Evolutionary conservation across 352 stramenopile species (phyloP).

Genomic region (Pythium dissotocum): DNA sequence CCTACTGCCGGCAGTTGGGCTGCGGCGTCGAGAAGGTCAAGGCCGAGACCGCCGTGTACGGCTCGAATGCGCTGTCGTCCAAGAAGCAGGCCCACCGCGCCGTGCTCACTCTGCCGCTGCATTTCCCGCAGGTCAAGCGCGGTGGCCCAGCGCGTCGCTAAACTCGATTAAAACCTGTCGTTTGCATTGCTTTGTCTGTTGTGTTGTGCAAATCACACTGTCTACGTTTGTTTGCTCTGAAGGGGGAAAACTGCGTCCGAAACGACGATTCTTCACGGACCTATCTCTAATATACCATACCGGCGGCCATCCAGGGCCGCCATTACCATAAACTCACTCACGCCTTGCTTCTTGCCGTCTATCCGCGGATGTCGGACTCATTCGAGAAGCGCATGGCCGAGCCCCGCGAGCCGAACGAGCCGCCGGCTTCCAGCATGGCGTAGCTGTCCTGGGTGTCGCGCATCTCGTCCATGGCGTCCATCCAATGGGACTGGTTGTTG

Average conservation of each 20-base stretch:
- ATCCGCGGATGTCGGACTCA: constrained; percentile 55
- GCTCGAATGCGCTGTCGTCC: constrained; percentile 45
- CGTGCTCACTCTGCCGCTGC: constrained; percentile 75
- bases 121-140: constrained; percentile 73
- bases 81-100: constrained; percentile 73
- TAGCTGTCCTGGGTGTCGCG: constrained; percentile 84
- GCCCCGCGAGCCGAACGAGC: constrained; percentile 62
- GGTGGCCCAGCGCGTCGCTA: constrained; percentile 51
- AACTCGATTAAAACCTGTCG: neutral
- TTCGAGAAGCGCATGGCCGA: constrained; percentile 78
- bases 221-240: neutral
- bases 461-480: constrained; percentile 70
- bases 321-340: constrained; percentile 17
- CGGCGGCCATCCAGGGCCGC: constrained; percentile 19
- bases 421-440: constrained; percentile 71
- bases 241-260: neutral
- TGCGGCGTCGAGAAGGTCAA: constrained; percentile 74
- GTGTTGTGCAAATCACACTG: neutral
- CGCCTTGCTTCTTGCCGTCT: neutral
- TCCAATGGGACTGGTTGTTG: constrained; percentile 58
- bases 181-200: constrained; percentile 3
- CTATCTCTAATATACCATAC: constrained; percentile 49
- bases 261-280: neutral
- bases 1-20: constrained; percentile 75
- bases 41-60: constrained; percentile 58